phyloP scores from a whole-genome alignment of 163 green algal genomes.

The Scenedesmus sp. region DNA sequence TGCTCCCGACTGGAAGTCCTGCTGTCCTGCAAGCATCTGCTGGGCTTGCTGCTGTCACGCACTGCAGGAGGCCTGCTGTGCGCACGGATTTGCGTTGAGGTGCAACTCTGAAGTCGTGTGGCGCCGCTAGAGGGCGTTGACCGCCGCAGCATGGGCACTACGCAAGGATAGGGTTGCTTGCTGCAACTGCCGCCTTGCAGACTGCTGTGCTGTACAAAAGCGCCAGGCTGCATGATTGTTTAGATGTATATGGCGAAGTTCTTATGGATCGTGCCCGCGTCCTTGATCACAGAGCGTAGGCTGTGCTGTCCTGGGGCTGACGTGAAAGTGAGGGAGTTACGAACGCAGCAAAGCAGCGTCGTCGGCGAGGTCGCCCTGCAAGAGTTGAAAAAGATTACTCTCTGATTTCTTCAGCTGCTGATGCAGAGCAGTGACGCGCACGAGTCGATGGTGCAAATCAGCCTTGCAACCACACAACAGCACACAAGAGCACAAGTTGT shows the following conservation, averaged over 20 bases:
- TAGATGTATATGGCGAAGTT: neutral
- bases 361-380: neutral
- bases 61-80: neutral
- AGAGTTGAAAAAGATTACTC: neutral
- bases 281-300: neutral
- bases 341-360: neutral
- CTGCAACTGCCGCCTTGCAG: conserved; percentile 2
- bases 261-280: neutral
- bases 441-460: neutral
- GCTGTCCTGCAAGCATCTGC: neutral
- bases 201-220: neutral
- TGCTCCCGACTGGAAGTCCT: neutral
- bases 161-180: neutral
- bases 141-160: neutral
- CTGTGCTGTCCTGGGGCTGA: neutral
- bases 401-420: neutral
- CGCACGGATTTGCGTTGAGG: neutral
- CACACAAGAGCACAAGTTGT: neutral
- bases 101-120: neutral
- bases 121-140: neutral
- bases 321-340: conserved; percentile 10
- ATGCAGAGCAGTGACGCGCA: neutral
- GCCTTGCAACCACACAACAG: neutral
- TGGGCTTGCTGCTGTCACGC: conserved; percentile 11
- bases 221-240: neutral